Evolutionary conservation across 2,329 filamentous ascomycete species (phyloP).

Genomic region (Chaetomium strumarium): DNA sequence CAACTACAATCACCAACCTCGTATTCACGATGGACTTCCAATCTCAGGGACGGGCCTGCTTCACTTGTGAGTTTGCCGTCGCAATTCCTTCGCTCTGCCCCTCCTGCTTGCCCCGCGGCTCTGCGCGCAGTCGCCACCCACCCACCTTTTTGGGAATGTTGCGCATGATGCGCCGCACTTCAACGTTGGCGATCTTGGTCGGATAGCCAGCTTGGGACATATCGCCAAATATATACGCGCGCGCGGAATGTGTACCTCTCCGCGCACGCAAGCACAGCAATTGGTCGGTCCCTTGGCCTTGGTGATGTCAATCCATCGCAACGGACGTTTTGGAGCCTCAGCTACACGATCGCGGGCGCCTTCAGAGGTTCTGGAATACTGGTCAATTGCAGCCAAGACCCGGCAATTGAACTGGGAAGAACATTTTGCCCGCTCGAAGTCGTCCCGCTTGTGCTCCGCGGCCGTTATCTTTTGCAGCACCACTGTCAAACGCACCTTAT

Average conservation of each 20-base stretch:
- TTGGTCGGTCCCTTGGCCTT: conserved; percentile 2
- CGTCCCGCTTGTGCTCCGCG: conserved; percentile 8
- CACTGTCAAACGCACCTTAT: conserved; percentile 12
- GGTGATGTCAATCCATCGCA: conserved; percentile 4
- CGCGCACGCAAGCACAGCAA: not conserved
- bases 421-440: not conserved
- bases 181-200: conserved; percentile 6
- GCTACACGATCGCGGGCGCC: not conserved
- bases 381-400: conserved; percentile 5
- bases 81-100: conserved; percentile 19
- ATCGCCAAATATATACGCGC: not conserved
- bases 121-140: conserved; percentile 17
- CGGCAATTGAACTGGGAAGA: conserved; percentile 11
- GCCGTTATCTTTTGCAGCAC: conserved; percentile 10
- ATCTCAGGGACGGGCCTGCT: conserved; percentile 38
- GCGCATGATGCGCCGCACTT: conserved; percentile 11
- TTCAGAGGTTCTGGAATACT: not conserved
- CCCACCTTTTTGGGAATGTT: conserved; percentile 7
- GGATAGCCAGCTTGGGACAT: not conserved
- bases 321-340: not conserved
- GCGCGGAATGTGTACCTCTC: not conserved
- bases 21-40: conserved; percentile 32
- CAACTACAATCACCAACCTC: conserved; percentile 8
- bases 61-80: conserved; percentile 42
- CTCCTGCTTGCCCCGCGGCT: conserved; percentile 21